Percentiles rank a stretch among this genome's conserved stretches.
Conservation (phyloP, 2,329 filamentous ascomycete genomes). For the Colletotrichum magnum region DNA sequence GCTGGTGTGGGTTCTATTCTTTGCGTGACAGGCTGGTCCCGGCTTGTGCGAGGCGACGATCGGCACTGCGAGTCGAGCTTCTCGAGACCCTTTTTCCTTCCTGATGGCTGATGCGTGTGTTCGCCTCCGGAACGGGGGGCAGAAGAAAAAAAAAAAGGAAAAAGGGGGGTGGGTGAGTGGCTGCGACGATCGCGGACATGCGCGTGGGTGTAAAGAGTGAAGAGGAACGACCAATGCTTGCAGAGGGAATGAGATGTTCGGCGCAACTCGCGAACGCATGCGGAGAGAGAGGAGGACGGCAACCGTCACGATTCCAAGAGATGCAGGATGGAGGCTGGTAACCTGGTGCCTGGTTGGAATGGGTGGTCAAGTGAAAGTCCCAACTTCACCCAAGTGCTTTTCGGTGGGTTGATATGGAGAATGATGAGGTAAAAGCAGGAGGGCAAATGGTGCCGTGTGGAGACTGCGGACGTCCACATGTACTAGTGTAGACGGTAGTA, state of each 20-base stretch:
- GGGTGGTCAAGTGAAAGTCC: slow-evolving; percentile 10
- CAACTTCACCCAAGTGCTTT: not conserved
- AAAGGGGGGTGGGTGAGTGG: no score
- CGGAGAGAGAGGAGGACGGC: slow-evolving; percentile 12
- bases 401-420: slow-evolving; percentile 21
- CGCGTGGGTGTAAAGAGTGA: no score
- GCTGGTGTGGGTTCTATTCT: slow-evolving; percentile 14
- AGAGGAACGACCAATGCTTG: slow-evolving; percentile 11
- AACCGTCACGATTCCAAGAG: not conserved
- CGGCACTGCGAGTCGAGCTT: slow-evolving; percentile 31
- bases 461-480: no score
- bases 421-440: slow-evolving; percentile 28
- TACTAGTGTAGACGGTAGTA: no score
- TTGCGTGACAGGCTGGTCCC: slow-evolving; percentile 35
- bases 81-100: slow-evolving; percentile 2
- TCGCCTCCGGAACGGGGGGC: not conserved
- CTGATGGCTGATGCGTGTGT: not conserved
- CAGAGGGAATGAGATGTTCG: slow-evolving; percentile 6
- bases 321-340: not conserved
- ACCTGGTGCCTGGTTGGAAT: not conserved
- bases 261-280: slow-evolving; percentile 21
- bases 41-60: slow-evolving; percentile 32
- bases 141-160: no score
- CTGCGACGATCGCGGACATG: no score
- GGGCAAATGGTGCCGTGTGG: not conserved